Base-by-base conservation (phyloP, 805 yeast genomes). In the Soucietia sequanensis region DNA sequence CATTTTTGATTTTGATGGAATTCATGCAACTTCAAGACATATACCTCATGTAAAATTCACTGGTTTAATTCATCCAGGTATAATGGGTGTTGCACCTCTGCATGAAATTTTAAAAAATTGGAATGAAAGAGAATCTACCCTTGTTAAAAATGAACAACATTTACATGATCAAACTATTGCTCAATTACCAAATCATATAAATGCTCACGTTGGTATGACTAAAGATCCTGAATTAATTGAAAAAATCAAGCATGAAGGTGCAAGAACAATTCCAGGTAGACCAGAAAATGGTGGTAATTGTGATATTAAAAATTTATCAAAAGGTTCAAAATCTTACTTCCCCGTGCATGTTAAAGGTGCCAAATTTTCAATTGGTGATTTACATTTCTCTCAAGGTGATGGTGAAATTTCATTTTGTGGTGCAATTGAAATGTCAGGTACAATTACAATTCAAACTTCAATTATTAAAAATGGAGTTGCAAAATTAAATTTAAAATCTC, bases 201-300 rank as follows among this genome's bases (percentile, higher is more conserved):
- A 56, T 38, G 67, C 73, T 4, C 67, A 55, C 43, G 68, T 70
- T 4, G 78, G 78, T 1, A n/a, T n/a, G n/a, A 35, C 52, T 5
- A 73, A 70, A 5, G 33, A 55, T 5, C 44, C 37, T 1, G 65
- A 50, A 7, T 34, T 59, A 14, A 50, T 52, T 13, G 56, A 41
- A 9, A 45, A 48, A 23, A 62, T 64, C 22, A 66, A 57, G 6
- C 50, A 49, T 30, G 63, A 62, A 30, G 78, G 78, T n/a, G 76
- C 77, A 6, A 58, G 78, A 25, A 72, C 78, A 2, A 70, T 72
- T 35, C 78, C 78, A 14, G 76, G 76, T 1, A 48, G 76, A 43
- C 77, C 73, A 19, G 78, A 72, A 53, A 60, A 72, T 48, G 78
- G 78, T 9, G 78, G 78, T 9, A 72, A 72, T 46, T 72, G 77